Evolutionary conservation across 768 basidiomycete species (phyloP).

Genomic region (Russula brevipes): DNA sequence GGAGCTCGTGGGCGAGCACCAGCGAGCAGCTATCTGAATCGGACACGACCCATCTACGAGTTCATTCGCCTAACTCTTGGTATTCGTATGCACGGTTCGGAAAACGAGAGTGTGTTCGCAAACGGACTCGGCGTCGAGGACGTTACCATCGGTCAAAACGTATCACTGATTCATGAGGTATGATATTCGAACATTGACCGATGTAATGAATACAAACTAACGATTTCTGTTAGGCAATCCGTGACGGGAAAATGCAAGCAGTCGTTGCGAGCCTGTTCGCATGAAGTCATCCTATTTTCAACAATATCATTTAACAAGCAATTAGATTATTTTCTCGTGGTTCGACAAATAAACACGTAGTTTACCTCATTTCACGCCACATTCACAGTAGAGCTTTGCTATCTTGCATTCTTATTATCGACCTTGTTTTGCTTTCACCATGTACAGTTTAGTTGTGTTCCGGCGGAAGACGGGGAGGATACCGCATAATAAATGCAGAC

Average conservation of each 20-base stretch:
- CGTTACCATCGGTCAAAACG: conserved; percentile 61
- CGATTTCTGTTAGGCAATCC: conserved; percentile 40
- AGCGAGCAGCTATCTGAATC: conserved; percentile 60
- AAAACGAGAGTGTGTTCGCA: conserved; percentile 58
- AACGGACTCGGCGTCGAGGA: conserved; percentile 65
- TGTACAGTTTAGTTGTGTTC: too few species aligned
- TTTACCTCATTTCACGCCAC: neutral
- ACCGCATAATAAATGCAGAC: too few species aligned
- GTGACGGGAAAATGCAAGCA: conserved; percentile 62
- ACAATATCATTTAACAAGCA: too few species aligned
- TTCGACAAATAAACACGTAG: neutral
- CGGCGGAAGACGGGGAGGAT: too few species aligned
- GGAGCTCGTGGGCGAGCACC: conserved; percentile 59
- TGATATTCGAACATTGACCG: neutral
- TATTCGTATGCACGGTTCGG: conserved; percentile 75
- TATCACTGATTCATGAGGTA: conserved; percentile 71
- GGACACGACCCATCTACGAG: conserved; percentile 69
- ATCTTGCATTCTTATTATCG: too few species aligned
- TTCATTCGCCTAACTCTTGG: conserved; percentile 67
- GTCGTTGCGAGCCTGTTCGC: conserved; percentile 52
- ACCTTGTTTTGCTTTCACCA: too few species aligned
- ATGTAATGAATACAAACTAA: neutral
- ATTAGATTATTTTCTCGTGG: neutral
- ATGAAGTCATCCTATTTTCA: neutral
- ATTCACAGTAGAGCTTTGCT: neutral